phyloP scores from a whole-genome alignment of 163 green algal genomes.

The Scenedesmus sp. region DNA sequence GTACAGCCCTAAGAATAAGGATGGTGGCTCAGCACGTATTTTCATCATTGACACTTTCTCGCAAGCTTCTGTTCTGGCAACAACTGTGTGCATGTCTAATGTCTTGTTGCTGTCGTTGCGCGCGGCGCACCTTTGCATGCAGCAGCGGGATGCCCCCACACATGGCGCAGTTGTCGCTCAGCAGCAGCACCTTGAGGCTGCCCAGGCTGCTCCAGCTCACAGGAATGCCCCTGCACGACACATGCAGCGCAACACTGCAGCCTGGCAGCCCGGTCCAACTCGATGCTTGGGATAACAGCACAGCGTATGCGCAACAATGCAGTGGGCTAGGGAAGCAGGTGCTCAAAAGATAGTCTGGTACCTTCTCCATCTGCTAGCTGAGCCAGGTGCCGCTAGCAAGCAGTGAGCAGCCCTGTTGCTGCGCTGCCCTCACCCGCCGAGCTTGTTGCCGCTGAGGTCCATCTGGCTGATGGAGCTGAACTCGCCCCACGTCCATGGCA shows the following conservation, averaged over 20 bases:
- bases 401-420: neutral
- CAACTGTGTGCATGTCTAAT: neutral
- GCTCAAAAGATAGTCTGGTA: too few relatives aligned
- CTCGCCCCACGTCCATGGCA: neutral
- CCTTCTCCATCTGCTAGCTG: neutral
- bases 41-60: too few relatives aligned
- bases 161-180: constrained; percentile 23
- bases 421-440: neutral
- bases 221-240: neutral
- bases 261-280: neutral
- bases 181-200: neutral
- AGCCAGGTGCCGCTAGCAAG: neutral
- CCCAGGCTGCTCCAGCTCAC: neutral
- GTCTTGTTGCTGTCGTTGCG: neutral
- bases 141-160: neutral
- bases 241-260: neutral
- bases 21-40: neutral
- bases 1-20: neutral
- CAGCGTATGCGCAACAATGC: neutral
- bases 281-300: neutral
- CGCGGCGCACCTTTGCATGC: neutral
- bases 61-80: too few relatives aligned
- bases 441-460: constrained; percentile 16
- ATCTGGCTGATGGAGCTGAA: neutral
- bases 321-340: too few relatives aligned